Base-by-base conservation (phyloP, 331 rosid species). In the Erythrophleum ivorense region DNA sequence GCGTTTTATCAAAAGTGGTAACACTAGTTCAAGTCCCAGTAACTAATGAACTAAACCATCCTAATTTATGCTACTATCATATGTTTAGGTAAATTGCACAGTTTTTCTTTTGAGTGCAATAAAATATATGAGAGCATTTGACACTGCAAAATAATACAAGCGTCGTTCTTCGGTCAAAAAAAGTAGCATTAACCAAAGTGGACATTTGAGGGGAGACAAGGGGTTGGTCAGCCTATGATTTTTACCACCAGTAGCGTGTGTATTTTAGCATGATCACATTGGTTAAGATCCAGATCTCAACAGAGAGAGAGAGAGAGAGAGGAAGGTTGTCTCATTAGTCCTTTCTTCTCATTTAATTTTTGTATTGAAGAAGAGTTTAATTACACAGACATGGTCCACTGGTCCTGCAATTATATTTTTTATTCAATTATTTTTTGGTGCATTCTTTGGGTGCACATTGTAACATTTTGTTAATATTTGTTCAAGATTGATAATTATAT, bases 151-250 rank as follows among this genome's bases (percentile, higher is more conserved):
- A 50, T 4, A 19, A 7, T 11, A 2, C 7, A 55, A 45, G 34
- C 34, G 18, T 57, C 4, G 45, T 14, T 15, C 45, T 63, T 5
- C 2, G 45, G 21, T 33, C 11, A 63, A 63, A 80, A 67, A 3
- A 58, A 29, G 16, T 43, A 55, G 0, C 38, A 19, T 60, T 58
- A 53, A 21, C 16, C 43, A 31, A 36, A 66, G 87, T 84, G 77
- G 88, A 62, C 36, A 19, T 55, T 62, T 63, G 40, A 74, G 83
- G 13, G 89, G 75, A 53, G 88, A 84, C 89, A 91, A 74, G 69
- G 54, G 31, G 83, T 78, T 40, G 83, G 88, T 82, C 78, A 78
- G 69, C 75, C 19, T 75, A 85, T 84, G 84, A 82, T 82, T 85
- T 69, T 83, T 54, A 70, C 72, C 59, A 67, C 45, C 29, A 55